These are phyloP conservation scores for Pythium utonaiense DNA, from an alignment of 352 stramenopile genomes.

Conservation along the genomic window DNA sequence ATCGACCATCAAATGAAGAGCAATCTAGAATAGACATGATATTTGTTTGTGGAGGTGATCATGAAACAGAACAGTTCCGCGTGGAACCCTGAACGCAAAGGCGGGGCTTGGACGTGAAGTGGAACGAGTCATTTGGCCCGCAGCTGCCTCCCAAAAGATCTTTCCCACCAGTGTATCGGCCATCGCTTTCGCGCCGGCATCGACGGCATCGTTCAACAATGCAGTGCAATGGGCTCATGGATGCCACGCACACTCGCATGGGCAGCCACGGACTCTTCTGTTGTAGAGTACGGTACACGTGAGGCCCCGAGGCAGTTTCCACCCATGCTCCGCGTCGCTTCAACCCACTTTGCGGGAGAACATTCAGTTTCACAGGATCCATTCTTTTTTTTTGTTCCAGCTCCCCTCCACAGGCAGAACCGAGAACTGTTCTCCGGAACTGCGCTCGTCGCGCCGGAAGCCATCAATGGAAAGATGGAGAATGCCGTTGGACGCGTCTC, in stretches of 20 bases:
- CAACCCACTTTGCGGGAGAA: background rate
- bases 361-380: constrained; percentile 7
- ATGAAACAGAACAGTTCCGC: constrained; percentile 1
- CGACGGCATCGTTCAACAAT: no score
- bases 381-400: constrained; percentile 15
- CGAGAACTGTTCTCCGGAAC: background rate
- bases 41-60: background rate
- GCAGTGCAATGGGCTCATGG: no score
- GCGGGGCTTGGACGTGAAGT: background rate
- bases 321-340: background rate
- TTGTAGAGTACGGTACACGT: no score
- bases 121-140: background rate
- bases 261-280: no score
- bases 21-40: background rate
- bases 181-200: background rate
- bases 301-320: background rate
- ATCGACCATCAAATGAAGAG: constrained; percentile 9
- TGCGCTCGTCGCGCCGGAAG: background rate
- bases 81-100: background rate
- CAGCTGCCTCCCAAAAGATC: background rate
- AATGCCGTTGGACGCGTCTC: background rate
- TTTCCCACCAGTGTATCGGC: background rate
- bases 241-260: background rate
- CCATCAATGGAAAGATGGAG: background rate
- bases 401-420: no score